Evolutionary conservation across 306 rosid genomes (phyloP), one percentile per base, ranked within the genome.

Genomic region (Lathyrus tuberosus): DNA sequence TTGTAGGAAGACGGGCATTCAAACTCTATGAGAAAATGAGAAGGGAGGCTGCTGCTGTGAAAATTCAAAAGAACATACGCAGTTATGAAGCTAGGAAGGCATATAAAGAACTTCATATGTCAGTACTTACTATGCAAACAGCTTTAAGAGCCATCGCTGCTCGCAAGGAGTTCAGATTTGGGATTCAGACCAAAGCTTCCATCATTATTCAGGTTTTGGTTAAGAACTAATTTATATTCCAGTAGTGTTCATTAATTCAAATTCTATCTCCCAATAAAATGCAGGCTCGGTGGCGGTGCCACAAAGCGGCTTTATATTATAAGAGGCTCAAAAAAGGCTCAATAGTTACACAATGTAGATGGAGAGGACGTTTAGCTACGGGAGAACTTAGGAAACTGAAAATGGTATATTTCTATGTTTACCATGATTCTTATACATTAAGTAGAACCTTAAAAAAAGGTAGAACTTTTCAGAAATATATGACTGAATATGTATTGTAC

Each of bases 281-380:
- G 75, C 89, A 95, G 99, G 86, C 97, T 51, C 81, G 85, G 67
- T 95, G 97, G 96, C 86, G 90, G 68, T 89, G 99, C 74, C 84
- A 84, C 73, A 91, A 59, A 84, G 88, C 91, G 62, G 81, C 86
- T 47, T 28, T 84, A 28, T 79, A 91, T 78, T 84, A 86, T 69
- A 95, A 72, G 77, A 86, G 82, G 87, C 97, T 95, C 76, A 86
- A 87, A 89, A 84, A 69, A 83, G 92, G 96, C 62, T 13, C 93
- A 35, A 12, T 91, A 70, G 35, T 77, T n/a, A 71, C 97, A 76
- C 99, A 95, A 81, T 82, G 91, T 85, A 86, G 83, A 87, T 85
- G 93, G 97, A 84, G 99, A 79, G 92, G 96, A 31, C 85, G 83
- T 41, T 22, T 82, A 64, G 95, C 85, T 43, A 87, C 80, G 80